Percentiles rank a stretch among this genome's conserved stretches.
Evolutionary conservation across 495 filamentous ascomycete genomes (phyloP).

Genomic region (Tuber umbilicatum): DNA sequence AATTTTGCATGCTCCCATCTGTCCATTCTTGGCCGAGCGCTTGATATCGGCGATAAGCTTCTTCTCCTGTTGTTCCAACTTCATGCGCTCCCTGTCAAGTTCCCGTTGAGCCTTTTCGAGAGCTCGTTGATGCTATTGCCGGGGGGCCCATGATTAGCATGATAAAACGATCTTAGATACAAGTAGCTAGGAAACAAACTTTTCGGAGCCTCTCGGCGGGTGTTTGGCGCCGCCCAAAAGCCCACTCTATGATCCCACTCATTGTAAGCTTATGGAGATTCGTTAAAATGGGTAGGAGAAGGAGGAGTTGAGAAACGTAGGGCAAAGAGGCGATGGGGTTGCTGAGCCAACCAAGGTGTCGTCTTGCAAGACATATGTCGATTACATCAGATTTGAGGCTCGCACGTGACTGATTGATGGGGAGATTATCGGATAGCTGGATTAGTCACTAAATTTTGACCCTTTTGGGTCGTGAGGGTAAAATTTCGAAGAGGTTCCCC

Average conservation of each 20-base stretch:
- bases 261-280: constrained; percentile 27
- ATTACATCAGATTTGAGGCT: neutral
- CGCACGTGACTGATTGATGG: neutral
- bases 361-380: neutral
- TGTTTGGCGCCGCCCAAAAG: constrained; percentile 97
- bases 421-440: neutral
- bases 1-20: constrained; percentile 92
- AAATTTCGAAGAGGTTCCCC: neutral
- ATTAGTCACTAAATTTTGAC: neutral
- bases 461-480: neutral
- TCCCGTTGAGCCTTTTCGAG: constrained; percentile 96
- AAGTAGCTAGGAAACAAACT: constrained; percentile 20
- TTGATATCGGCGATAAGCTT: constrained; percentile 92
- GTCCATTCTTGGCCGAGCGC: constrained; percentile 93
- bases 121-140: constrained; percentile 67
- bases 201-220: constrained; percentile 93
- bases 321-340: constrained; percentile 6
- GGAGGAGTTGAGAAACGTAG: neutral
- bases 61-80: constrained; percentile 97
- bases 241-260: constrained; percentile 75
- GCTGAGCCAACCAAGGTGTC: neutral
- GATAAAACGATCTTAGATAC: neutral
- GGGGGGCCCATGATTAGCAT: neutral
- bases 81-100: constrained; percentile 84
- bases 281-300: constrained; percentile 28